A percentile compares a stretch with the other conserved stretches of the same genome.
These are phyloP conservation scores for Boletus rex-veris DNA, from an alignment of 768 basidiomycete species.

Conservation along the genomic window DNA sequence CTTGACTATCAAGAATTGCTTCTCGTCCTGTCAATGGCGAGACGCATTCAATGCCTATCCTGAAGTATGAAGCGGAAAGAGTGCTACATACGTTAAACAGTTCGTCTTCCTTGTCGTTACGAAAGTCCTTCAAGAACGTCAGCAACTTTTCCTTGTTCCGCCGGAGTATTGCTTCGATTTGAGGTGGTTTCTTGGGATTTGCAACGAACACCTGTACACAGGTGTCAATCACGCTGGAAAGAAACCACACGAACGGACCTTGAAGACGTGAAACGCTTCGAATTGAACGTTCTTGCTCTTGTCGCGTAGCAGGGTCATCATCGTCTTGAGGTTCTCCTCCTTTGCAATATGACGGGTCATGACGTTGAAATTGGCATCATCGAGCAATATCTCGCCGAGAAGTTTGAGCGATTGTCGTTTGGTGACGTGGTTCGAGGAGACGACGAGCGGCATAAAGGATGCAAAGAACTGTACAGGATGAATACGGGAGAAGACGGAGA, in stretches of 20 bases:
- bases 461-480: constrained; percentile 74
- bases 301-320: constrained; percentile 98
- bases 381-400: constrained; percentile 94
- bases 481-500: background rate
- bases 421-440: constrained; percentile 95
- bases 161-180: constrained; percentile 86
- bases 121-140: constrained; percentile 88
- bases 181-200: constrained; percentile 97
- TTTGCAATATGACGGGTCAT: constrained; percentile 97
- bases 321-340: constrained; percentile 97
- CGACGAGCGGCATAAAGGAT: constrained; percentile 88
- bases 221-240: background rate
- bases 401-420: constrained; percentile 98
- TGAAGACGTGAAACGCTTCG: constrained; percentile 99
- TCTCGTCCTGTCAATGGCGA: constrained; percentile 63
- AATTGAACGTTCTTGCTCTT: constrained; percentile 99
- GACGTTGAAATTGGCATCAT: constrained; percentile 95
- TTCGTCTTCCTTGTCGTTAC: constrained; percentile 98
- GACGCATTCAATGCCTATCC: background rate
- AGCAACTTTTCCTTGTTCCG: constrained; percentile 96
- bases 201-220: constrained; percentile 85
- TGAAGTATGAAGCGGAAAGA: background rate
- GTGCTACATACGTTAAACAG: constrained; percentile 73
- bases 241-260: constrained; percentile 50
- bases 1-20: constrained; percentile 92